These are phyloP conservation scores for Aspergillus udagawae DNA, from an alignment of 2,329 filamentous ascomycete species.

Conservation along the genomic window DNA sequence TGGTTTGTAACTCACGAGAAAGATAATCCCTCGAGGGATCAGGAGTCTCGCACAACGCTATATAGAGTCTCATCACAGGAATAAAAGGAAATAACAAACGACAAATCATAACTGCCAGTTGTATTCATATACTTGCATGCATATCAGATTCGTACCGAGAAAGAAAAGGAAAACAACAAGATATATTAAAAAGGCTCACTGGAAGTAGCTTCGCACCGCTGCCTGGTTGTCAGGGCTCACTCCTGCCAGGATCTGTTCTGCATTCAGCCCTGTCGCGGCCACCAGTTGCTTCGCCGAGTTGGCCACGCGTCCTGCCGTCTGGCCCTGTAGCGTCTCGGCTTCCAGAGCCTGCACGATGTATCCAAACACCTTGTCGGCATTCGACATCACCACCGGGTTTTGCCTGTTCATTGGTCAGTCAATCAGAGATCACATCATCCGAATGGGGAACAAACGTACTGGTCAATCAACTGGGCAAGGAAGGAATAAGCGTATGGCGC, in stretches of 20 bases:
- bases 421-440: neutral
- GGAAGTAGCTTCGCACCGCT: conserved; percentile 74
- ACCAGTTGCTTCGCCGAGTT: conserved; percentile 74
- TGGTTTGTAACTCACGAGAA: neutral
- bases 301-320: conserved; percentile 73
- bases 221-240: conserved; percentile 78
- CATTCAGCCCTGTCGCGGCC: conserved; percentile 68
- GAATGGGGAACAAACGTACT: conserved; percentile 60
- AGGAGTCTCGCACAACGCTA: neutral
- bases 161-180: neutral
- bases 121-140: neutral
- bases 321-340: conserved; percentile 81
- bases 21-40: neutral
- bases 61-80: neutral
- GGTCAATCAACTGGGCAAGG: conserved; percentile 83
- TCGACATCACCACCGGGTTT: conserved; percentile 74
- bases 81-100: neutral
- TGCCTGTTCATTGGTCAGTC: conserved; percentile 53
- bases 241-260: conserved; percentile 68
- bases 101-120: neutral
- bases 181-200: conserved; percentile 40
- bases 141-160: conserved; percentile 4
- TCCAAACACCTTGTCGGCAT: conserved; percentile 77
- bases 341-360: conserved; percentile 86
- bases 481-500: conserved; percentile 95